Conservation (phyloP, 164 flowering plant genomes). For the Buxus sempervirens region DNA sequence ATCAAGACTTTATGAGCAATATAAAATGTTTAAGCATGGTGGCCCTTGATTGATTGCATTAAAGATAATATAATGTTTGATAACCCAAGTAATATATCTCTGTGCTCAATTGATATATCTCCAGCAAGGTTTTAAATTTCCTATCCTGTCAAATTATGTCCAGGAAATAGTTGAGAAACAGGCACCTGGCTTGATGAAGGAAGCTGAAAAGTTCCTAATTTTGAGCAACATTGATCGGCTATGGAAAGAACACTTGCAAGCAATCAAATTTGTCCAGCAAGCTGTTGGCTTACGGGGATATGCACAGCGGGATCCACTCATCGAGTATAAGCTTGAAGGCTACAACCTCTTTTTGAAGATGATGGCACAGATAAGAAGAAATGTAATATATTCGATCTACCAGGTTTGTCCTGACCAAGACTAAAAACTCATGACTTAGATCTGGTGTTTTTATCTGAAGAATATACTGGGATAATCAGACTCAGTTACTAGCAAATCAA, state of each 20-base stretch:
- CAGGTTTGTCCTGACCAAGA: slow-evolving; percentile 51
- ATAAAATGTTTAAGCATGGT: too few species aligned
- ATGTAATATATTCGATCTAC: slow-evolving; percentile 92
- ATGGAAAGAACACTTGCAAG: slow-evolving; percentile 99
- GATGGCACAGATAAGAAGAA: slow-evolving; percentile 98
- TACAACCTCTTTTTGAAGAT: slow-evolving; percentile 92
- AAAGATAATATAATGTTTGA: too few species aligned
- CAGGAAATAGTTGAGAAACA: slow-evolving; percentile 86
- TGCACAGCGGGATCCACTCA: slow-evolving; percentile 97
- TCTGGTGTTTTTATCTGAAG: neutral
- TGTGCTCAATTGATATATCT: neutral
- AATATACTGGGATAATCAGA: neutral
- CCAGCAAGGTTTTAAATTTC: neutral
- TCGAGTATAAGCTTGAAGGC: slow-evolving; percentile 97
- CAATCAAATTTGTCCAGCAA: slow-evolving; percentile 94
- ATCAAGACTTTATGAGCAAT: too few species aligned
- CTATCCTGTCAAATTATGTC: neutral
- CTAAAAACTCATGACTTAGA: neutral
- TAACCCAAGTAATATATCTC: too few species aligned
- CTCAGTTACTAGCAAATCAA: too few species aligned
- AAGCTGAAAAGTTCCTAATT: slow-evolving; percentile 89
- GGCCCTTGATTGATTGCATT: too few species aligned
- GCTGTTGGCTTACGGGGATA: slow-evolving; percentile 98
- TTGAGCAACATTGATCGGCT: slow-evolving; percentile 92
- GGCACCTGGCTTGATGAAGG: slow-evolving; percentile 94